Base-by-base conservation (phyloP, 176 grass and related monocot genomes). In the Metroxylon sagu region DNA sequence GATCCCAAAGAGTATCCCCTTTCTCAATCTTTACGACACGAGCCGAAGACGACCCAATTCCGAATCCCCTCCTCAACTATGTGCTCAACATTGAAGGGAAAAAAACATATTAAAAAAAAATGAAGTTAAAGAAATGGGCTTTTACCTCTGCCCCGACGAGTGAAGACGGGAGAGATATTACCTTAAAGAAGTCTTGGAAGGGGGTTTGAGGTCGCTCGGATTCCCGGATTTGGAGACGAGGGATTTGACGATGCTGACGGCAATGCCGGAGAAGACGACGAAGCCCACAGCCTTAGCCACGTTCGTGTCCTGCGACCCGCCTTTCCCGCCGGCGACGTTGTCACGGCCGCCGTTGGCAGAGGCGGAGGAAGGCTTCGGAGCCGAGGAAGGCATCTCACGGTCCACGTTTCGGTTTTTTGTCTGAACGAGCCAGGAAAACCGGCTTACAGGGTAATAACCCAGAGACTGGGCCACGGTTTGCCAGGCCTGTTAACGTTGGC, bases 251-350 rank as follows among this genome's bases (percentile, higher is more conserved):
- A 60, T 27, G 28, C 58, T 60, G 26, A 60, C 17, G 27, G 58
- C 58, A 16, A 60, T 60, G 25, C 58, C 58, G 28, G 58, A 35
- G 58, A 60, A 60, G 58, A 60, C 58, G 25, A 60, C 15, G 58
- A 60, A 35, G 26, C 58, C 58, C 27, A 60, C 58, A 17, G 58
- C 58, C 58, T 60, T 60, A 4, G 58, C 58, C 25, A 60, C 5
- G 5, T 14, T 30, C 4, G 58, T 27, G 15, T 60, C 58, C 17
- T 31, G 27, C 16, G 58, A 60, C 29, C 26, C 6, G 28, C 58
- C 58, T 5, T 60, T 29, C 15, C 58, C 15, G 58, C 28, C 25
- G 29, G 16, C 58, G 4, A 17, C 58, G 12, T 27, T 14, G 28
- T 17, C 26, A 27, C 16, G 16, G 17, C 35, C 35, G 35, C 7